A percentile compares a stretch with the other conserved stretches of the same genome.
These are phyloP conservation scores for Hemerocallis citrina DNA, from an alignment of 106 monocot species.

Conservation along the genomic window DNA sequence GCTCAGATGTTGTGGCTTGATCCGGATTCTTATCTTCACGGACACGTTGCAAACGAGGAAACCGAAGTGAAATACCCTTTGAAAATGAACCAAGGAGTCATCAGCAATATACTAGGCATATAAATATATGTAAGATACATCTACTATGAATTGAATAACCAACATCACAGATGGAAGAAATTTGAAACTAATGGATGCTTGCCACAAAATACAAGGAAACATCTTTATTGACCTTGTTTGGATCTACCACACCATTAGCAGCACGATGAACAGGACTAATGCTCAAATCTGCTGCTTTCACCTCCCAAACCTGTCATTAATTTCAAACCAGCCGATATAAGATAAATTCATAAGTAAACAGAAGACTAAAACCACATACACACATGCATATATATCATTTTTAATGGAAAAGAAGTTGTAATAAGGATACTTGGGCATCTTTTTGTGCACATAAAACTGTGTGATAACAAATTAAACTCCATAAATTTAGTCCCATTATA, in stretches of 20 bases:
- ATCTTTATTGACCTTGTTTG: constrained; percentile 57
- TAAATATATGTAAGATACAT: too few relatives aligned
- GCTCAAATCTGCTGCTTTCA: constrained; percentile 97
- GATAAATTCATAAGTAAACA: not conserved
- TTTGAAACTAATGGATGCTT: constrained; percentile 3
- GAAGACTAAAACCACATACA: too few relatives aligned
- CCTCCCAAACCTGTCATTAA: constrained; percentile 99
- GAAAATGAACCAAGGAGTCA: constrained; percentile 2
- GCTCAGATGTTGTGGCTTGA: constrained; percentile 85
- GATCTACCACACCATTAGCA: constrained; percentile 79
- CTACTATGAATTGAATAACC: not conserved
- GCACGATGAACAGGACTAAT: constrained; percentile 99
- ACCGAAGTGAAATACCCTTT: constrained; percentile 96
- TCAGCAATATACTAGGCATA: too few relatives aligned
- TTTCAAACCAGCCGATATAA: too few relatives aligned
- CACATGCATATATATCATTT: too few relatives aligned
- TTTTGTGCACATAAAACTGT: too few relatives aligned
- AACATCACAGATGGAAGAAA: not conserved
- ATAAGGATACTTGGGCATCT: too few relatives aligned
- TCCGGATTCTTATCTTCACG: constrained; percentile 93
- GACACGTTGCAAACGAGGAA: constrained; percentile 73
- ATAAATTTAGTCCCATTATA: too few relatives aligned
- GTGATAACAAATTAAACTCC: too few relatives aligned
- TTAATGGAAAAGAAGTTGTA: too few relatives aligned
- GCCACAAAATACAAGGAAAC: not conserved